Percentiles rank a stretch among this genome's conserved stretches.
Evolutionary conservation across 2,329 filamentous ascomycete genomes (phyloP).

Genomic region (Clarireedia paspali): DNA sequence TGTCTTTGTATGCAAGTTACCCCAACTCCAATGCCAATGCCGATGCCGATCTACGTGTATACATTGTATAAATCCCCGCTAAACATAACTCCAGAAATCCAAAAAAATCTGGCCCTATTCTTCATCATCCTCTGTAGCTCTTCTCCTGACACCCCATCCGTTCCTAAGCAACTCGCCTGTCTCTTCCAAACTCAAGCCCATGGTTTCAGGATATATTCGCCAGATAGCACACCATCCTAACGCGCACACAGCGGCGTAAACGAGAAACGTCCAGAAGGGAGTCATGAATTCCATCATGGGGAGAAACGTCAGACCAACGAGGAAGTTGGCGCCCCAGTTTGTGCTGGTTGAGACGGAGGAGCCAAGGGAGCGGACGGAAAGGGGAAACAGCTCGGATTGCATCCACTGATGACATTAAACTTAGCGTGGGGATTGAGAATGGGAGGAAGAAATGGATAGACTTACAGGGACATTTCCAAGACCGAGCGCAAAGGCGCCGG

Average conservation of each 20-base stretch:
- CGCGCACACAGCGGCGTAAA: conserved; percentile 68
- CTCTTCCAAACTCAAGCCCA: conserved; percentile 73
- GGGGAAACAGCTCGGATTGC: conserved; percentile 84
- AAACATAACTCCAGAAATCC: neutral
- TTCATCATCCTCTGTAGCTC: conserved; percentile 24
- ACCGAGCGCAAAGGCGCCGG: conserved; percentile 77
- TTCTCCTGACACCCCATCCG: conserved; percentile 61
- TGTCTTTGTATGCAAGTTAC: no score
- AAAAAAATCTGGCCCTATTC: neutral
- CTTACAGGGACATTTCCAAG: conserved; percentile 71
- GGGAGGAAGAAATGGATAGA: no score
- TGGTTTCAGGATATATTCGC: conserved; percentile 79
- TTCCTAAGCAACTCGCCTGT: conserved; percentile 62
- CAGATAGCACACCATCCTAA: conserved; percentile 62
- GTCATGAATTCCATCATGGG: conserved; percentile 74
- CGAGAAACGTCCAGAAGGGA: conserved; percentile 68
- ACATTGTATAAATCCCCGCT: no score
- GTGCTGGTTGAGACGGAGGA: conserved; percentile 70
- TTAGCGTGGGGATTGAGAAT: no score
- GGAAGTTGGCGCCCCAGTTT: conserved; percentile 82
- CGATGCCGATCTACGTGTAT: no score
- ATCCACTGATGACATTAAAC: conserved; percentile 52
- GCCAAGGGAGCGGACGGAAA: conserved; percentile 64
- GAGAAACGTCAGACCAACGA: conserved; percentile 79
- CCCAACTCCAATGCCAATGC: no score